Evolutionary conservation across 2,329 filamentous ascomycete species (phyloP), one percentile per base, ranked within the genome.

Genomic region (Sarocladiaceae sp.): DNA sequence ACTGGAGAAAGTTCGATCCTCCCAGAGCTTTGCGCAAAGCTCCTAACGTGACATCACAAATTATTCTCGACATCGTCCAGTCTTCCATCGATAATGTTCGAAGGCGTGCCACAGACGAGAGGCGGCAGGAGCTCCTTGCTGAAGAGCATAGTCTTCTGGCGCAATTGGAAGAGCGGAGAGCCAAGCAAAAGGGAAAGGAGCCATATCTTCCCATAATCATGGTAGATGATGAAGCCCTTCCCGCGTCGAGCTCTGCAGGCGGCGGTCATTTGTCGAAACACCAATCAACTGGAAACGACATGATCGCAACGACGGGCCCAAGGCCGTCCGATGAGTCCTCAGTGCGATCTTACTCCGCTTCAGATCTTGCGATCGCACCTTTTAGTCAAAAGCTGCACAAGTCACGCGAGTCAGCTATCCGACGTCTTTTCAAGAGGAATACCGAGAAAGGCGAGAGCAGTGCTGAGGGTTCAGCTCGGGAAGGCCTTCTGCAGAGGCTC

Each of bases 1-100:
- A 77, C 58, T 80, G 77, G 74, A 69, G 65, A 33, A 62, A 68
- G 49, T 78, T 76, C 55, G 67, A 71, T 2, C 75, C 76, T 3
- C 79, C 79, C 0, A 57, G 60, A 11, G 70, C 67, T 1, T 60
- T 82, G 6, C 63, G 53, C 4, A 65, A 70, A 26, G 58, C 65
- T 1, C 66, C 70, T 15, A 68, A 70, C 33, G 58, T 68, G 50
- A 67, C 67, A 0, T 71, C 72, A 2, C 66, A 72, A 3, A 62
- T 73, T 7, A 62, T 80, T 2, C 56, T 64, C 3, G 64, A 70
- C 6, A 58, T 82, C 15, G 58, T 80, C 10, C 57, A 63, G 13
- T 59, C 68, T 2, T 78, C 78, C 2, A 68, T 81, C 17, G 68
- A 72, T 4, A 76, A 68, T 18, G 62, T 82, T 12, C 53, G 55